Evolutionary conservation across 1,139 yeast species (phyloP), one percentile per base, ranked within the genome.

Genomic region (Lodderomyces elongisporus): DNA sequence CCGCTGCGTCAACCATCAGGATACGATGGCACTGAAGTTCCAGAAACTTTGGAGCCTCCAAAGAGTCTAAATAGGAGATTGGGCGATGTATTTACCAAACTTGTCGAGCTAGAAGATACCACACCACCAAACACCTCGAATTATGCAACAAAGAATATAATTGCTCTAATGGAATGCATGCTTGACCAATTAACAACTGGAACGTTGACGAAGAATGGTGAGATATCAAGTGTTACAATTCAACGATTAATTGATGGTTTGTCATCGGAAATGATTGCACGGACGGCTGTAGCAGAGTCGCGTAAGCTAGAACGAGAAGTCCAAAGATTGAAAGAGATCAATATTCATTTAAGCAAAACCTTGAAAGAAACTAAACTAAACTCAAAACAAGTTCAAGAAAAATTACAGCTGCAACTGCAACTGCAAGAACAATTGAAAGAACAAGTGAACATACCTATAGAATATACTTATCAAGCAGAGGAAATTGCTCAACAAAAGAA

Each of bases 191-290:
- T 27, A 15, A 24, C 14, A 6, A n/a, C 8, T 24, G 26, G 12
- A 10, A 13, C 7, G 14, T 7, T 7, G 14, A 24, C 26, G n/a
- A 14, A 12, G 8, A 17, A 17, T 1, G 50, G 47, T 9, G 43
- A 60, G 8, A 56, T 56, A 2, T 45, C 62, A 28, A 57, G 53
- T 35, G 51, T 54, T 30, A 50, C 67, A 1, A 54, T 64, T 10
- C 68, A 62, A 36, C 46, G 62, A 32, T 44, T 62, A 16, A 54
- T 63, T 52, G 67, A 64, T 35, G 44, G 62, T 26, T 41, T 62
- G 37, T 45, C 52, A 8, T 52, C 62, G 1, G 67, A 61, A 36
- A 62, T 59, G 27, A 58, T 56, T 3, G 65, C 67, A 2, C 49
- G 58, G 33, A 46, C 58, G 35, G 66, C 66, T 1, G 48, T 62